Evolutionary conservation across 495 filamentous ascomycete species (phyloP), one percentile per base, ranked within the genome.

Genomic region (Cryomyces antarcticus): DNA sequence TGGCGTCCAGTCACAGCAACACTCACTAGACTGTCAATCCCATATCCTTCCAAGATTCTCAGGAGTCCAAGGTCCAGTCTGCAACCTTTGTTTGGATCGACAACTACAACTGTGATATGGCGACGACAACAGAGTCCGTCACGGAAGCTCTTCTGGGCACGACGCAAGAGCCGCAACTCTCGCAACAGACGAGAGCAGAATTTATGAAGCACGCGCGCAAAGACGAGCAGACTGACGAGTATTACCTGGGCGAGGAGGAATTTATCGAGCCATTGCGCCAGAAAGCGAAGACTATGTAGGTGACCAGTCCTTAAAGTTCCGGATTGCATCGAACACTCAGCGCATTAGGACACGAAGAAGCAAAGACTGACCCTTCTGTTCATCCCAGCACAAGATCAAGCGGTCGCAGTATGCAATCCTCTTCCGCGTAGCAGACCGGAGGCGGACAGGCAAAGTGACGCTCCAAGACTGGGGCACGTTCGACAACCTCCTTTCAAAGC

Each of bases 201-300:
- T 97, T 97, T 66, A 58, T 75, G 44, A 76, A 71, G 49, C 68
- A 89, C 70, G 82, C 89, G 11, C 64, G 65, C 51, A 79, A 77
- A 53, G 79, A 93, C 56, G 69, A 78, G 41, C 64, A 69, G 46
- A 71, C 75, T 7, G 89, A 81, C 37, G 82, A 94, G 52, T 58
- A 70, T 39, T 85, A 70, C 52, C 81, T 97, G 76, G 75, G 66
- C 36, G 71, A 79, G 44, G 75, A 88, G 6, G 74, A 88, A 52
- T 97, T 97, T 53, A 71, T 96, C 44, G 68, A 83, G 89, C 88
- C 6, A 76, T 97, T 62, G 88, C 87, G 45, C 92, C 89, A 0
- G 71, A 72, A 28, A 65, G 72, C 29, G 85, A 93, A 56, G 83
- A 95, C 68, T 96, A 89, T 62, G 86, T 95, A 59, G 70, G 82